phyloP scores from a whole-genome alignment of 2,329 filamentous ascomycete species.

The Pseudogymnoascus sp. region DNA sequence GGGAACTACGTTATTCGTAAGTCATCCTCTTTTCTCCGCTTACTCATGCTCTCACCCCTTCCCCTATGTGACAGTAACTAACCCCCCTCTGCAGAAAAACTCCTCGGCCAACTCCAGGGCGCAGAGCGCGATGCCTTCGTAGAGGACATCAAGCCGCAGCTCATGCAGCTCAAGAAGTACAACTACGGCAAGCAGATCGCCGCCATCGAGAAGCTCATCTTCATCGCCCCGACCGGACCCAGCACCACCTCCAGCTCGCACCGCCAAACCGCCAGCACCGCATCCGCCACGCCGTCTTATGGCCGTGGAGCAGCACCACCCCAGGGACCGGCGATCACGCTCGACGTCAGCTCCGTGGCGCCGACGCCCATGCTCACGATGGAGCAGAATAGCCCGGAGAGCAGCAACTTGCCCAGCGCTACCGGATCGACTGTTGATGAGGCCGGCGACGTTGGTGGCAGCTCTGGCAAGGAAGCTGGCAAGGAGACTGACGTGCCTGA shows the following conservation, averaged over 20 bases:
- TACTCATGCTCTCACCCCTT: neutral
- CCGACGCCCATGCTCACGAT: slow-evolving; percentile 60
- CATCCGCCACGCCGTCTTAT: slow-evolving; percentile 26
- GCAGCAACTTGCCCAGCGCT: slow-evolving; percentile 55
- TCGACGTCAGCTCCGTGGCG: slow-evolving; percentile 43
- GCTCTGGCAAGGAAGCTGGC: neutral
- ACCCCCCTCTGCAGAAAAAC: slow-evolving; percentile 55
- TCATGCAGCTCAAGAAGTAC: slow-evolving; percentile 53
- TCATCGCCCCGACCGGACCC: slow-evolving; percentile 20
- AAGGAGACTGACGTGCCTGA: neutral
- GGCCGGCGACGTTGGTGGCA: neutral
- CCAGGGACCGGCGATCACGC: slow-evolving; percentile 29
- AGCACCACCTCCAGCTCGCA: slow-evolving; percentile 27
- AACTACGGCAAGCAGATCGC: slow-evolving; percentile 58
- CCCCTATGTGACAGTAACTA: slow-evolving; percentile 13
- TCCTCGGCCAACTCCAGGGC: slow-evolving; percentile 56
- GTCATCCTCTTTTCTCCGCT: slow-evolving; percentile 31
- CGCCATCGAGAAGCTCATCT: slow-evolving; percentile 51
- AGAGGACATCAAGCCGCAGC: slow-evolving; percentile 53
- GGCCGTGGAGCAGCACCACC: slow-evolving; percentile 24
- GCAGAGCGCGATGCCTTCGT: slow-evolving; percentile 51
- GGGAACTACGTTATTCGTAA: slow-evolving; percentile 96
- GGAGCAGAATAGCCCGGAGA: slow-evolving; percentile 61
- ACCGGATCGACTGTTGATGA: slow-evolving; percentile 40
- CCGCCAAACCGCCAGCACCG: slow-evolving; percentile 19